These are phyloP conservation scores for Neonectria faginata DNA, from an alignment of 2,329 filamentous ascomycete genomes.

Conservation along the genomic window DNA sequence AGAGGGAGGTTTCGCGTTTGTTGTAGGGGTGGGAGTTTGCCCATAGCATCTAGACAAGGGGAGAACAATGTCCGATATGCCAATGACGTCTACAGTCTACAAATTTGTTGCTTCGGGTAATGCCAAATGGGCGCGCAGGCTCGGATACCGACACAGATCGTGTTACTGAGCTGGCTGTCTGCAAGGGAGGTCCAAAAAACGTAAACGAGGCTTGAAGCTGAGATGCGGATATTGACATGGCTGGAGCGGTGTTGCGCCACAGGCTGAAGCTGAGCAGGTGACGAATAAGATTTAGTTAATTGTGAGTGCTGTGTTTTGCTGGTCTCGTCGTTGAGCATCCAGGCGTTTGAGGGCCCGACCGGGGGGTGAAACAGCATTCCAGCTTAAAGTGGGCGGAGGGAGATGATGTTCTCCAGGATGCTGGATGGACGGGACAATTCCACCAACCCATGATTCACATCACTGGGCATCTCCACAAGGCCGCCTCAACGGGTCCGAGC, in stretches of 20 bases:
- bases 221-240: background rate
- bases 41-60: conserved; percentile 5
- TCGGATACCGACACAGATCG: background rate
- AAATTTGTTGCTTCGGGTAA: background rate
- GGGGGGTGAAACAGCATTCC: background rate
- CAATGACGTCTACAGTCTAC: background rate
- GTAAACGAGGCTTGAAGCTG: background rate
- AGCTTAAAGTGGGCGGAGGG: background rate
- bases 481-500: background rate
- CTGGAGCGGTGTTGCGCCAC: background rate
- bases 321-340: background rate
- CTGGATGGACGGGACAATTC: background rate
- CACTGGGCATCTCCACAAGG: background rate
- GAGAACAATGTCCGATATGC: background rate
- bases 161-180: background rate
- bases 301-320: background rate
- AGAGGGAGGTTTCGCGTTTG: background rate
- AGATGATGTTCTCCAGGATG: conserved; percentile 1
- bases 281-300: background rate
- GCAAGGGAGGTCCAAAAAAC: conserved; percentile 11
- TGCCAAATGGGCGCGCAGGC: background rate
- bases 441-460: background rate
- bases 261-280: background rate
- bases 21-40: background rate
- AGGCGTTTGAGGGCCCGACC: background rate